Conservation (phyloP, 345 rosid species). For the Ricinus communis region DNA sequence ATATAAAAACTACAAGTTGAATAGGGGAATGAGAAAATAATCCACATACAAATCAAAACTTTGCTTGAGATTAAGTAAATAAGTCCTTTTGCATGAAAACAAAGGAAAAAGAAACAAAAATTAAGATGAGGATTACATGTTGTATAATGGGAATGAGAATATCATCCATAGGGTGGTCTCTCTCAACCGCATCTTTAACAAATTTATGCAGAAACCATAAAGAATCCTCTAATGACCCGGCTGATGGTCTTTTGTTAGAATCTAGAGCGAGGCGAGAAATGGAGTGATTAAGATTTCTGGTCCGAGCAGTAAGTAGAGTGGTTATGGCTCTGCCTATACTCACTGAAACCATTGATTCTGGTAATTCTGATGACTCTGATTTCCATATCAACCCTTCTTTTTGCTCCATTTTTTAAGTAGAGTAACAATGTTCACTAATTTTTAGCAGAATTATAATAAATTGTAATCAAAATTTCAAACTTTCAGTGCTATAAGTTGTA, state of each 20-base stretch:
- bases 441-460: neutral
- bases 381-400: slow-evolving; percentile 40
- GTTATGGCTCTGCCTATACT: slow-evolving; percentile 62
- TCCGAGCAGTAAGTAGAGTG: slow-evolving; percentile 59
- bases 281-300: slow-evolving; percentile 64
- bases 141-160: slow-evolving; percentile 71
- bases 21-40: no score
- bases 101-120: neutral
- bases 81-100: no score
- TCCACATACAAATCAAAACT: no score
- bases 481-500: neutral
- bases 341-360: slow-evolving; percentile 57
- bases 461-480: neutral
- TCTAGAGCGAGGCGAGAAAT: slow-evolving; percentile 47
- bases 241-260: slow-evolving; percentile 34
- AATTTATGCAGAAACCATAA: slow-evolving; percentile 58
- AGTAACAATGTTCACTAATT: neutral
- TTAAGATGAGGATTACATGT: slow-evolving; percentile 40
- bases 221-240: slow-evolving; percentile 69
- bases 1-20: no score
- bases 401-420: slow-evolving; percentile 37
- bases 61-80: no score
- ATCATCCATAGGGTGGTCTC: slow-evolving; percentile 49
- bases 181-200: slow-evolving; percentile 53
- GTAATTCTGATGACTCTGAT: slow-evolving; percentile 33